Evolutionary conservation across 768 basidiomycete species (phyloP), one percentile per base, ranked within the genome.

Genomic region (Pisolithus albus): DNA sequence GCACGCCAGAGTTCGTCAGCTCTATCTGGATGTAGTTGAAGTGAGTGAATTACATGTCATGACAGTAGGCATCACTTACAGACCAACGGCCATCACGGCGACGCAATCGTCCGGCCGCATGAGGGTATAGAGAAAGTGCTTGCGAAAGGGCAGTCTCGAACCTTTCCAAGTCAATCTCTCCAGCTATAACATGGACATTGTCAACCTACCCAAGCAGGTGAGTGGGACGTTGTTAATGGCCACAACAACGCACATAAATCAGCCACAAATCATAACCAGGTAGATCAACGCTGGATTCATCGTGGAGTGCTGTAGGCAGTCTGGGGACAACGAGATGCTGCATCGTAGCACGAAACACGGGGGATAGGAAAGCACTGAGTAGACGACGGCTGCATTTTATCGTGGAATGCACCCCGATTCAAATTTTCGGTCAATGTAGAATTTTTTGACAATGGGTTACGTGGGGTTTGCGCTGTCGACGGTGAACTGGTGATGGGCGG

Each of bases 91-190:
- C 41, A 3, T 11, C 19, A 30, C 38, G 13, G 19, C 41, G 23
- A 16, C 44, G 32, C 30, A 53, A 8, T 24, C 42, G 39, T 18
- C 52, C 52, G 11, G 52, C 50, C 13, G 52, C 50, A 53, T 52
- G 50, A 32, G 52, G 52, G 16, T 52, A 53, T 11, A 52, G 10
- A 21, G 52, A 50, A n/a, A 53, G 43, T 24, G 52, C 52, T 16
- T 37, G 30, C 28, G 52, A 51, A 16, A 53, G 52, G 13, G 52
- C 49, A 13, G 28, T 40, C 15, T 53, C 38, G 4, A 53, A 53
- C 24, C 19, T 51, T 28, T 53, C 40, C 3, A 53, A 8, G 8
- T 39, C 50, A 21, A 53, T 40, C 18, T 5, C 18, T 23, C 39
- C 51, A 26, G 52, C 30, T 7, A 53, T 30, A 16, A 42, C 49